These are phyloP conservation scores for Omphalotus olearius DNA, from an alignment of 1,284 basidiomycete genomes.

Conservation along the genomic window DNA sequence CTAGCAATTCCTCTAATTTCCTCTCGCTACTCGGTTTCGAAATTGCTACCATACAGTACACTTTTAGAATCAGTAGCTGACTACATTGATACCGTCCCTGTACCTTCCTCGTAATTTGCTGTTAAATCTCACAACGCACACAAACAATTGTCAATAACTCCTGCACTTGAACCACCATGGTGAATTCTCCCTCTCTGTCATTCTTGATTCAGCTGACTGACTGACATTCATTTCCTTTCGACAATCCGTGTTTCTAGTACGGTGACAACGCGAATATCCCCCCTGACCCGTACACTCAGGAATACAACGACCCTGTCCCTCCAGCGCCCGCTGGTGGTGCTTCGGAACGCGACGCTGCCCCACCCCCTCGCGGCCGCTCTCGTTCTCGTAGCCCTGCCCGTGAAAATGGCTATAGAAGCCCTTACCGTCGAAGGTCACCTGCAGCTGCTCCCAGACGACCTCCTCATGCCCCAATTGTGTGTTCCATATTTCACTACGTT, in stretches of 20 bases:
- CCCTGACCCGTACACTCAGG: conserved; percentile 79
- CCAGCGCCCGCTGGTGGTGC: conserved; percentile 30
- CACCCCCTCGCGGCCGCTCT: conserved; percentile 56
- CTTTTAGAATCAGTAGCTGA: not conserved
- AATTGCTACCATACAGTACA: not conserved
- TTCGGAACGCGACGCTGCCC: conserved; percentile 16
- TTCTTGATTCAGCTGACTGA: conserved; percentile 8
- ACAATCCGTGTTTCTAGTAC: conserved; percentile 40
- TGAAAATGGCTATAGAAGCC: conserved; percentile 48
- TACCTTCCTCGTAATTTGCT: not conserved
- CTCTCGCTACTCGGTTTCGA: no score
- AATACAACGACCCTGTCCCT: conserved; percentile 60
- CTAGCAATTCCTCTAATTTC: not conserved
- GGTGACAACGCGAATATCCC: conserved; percentile 52
- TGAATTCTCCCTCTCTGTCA: conserved; percentile 31
- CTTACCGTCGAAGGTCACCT: conserved; percentile 46
- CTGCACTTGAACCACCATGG: conserved; percentile 59
- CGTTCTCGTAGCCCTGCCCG: conserved; percentile 66
- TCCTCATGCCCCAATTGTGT: conserved; percentile 67
- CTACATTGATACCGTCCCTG: no score
- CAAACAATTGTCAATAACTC: conserved; percentile 42
- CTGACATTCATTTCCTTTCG: not conserved
- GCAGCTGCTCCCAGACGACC: conserved; percentile 51
- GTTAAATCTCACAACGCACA: conserved; percentile 15
- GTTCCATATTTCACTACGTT: conserved; percentile 25